phyloP scores from a whole-genome alignment of 768 basidiomycete species.

The Calvatia gigantea region DNA sequence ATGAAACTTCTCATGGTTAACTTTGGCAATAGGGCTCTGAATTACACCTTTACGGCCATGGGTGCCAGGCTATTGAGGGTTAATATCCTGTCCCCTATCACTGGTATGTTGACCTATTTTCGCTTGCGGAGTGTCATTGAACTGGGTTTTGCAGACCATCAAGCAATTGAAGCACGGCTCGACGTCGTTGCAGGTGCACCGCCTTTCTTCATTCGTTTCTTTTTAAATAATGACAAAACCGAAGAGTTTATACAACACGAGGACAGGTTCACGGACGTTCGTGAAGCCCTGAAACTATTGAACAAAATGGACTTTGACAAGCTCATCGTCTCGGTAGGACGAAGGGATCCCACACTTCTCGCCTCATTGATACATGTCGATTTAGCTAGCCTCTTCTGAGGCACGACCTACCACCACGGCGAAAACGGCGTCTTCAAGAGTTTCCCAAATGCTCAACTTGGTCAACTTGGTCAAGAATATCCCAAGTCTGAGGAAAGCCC shows the following conservation, averaged over 20 bases:
- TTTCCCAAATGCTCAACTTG: constrained; percentile 77
- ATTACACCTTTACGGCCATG: constrained; percentile 90
- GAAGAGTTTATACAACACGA: constrained; percentile 76
- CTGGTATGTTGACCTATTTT: constrained; percentile 35
- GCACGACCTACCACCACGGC: constrained; percentile 47
- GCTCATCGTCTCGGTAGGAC: constrained; percentile 62
- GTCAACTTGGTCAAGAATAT: constrained; percentile 68
- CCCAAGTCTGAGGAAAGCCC: constrained; percentile 57
- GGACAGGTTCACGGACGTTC: constrained; percentile 65
- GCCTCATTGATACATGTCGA: not conserved
- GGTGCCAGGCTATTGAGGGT: constrained; percentile 75
- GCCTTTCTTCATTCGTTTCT: no score
- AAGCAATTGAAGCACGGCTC: constrained; percentile 73
- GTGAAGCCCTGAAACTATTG: constrained; percentile 64
- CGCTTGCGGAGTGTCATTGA: not conserved
- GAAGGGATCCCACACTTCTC: not conserved
- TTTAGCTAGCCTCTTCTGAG: constrained; percentile 65
- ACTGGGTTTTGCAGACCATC: constrained; percentile 38
- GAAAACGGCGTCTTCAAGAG: constrained; percentile 64
- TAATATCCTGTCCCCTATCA: constrained; percentile 80
- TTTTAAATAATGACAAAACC: not conserved
- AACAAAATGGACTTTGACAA: constrained; percentile 89
- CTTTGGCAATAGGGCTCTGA: constrained; percentile 49
- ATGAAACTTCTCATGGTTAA: not conserved
- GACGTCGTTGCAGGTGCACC: constrained; percentile 78